Conservation (phyloP, 345 rosid genomes). For the Triadica sebifera region DNA sequence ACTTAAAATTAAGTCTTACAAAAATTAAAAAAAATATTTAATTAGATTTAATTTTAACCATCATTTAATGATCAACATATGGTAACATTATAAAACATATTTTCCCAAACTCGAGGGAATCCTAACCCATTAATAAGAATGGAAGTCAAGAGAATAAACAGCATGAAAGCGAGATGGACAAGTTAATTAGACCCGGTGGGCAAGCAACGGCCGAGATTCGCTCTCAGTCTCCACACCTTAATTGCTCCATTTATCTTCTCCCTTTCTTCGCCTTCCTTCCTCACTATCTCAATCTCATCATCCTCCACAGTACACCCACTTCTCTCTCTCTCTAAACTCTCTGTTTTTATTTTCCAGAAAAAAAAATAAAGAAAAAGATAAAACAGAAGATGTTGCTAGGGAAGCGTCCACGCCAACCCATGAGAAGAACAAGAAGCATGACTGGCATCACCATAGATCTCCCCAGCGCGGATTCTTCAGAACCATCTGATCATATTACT, state of each 20-base stretch:
- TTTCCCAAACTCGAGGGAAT: no score
- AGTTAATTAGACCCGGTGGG: slow-evolving; percentile 30
- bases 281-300: not conserved
- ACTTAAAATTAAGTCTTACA: no score
- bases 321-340: not conserved
- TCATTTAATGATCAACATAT: no score
- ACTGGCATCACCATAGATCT: slow-evolving; percentile 46
- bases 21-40: no score
- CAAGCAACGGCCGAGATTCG: slow-evolving; percentile 56
- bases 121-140: no score
- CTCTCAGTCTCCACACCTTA: slow-evolving; percentile 18
- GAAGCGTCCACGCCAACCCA: slow-evolving; percentile 60
- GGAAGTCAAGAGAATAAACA: no score
- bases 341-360: no score
- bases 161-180: slow-evolving; percentile 31
- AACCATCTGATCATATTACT: slow-evolving; percentile 27
- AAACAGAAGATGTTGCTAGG: slow-evolving; percentile 51
- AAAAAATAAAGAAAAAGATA: not conserved
- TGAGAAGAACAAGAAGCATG: slow-evolving; percentile 77
- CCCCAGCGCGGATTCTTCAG: slow-evolving; percentile 24
- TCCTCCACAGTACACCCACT: no score
- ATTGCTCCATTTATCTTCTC: slow-evolving; percentile 13
- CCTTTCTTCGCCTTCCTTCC: not conserved
- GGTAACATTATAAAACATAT: no score
- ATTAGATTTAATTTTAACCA: no score